Percentiles rank a stretch among this genome's conserved stretches.
Conservation (phyloP, 257 asterid species). For the Vinca minor region DNA sequence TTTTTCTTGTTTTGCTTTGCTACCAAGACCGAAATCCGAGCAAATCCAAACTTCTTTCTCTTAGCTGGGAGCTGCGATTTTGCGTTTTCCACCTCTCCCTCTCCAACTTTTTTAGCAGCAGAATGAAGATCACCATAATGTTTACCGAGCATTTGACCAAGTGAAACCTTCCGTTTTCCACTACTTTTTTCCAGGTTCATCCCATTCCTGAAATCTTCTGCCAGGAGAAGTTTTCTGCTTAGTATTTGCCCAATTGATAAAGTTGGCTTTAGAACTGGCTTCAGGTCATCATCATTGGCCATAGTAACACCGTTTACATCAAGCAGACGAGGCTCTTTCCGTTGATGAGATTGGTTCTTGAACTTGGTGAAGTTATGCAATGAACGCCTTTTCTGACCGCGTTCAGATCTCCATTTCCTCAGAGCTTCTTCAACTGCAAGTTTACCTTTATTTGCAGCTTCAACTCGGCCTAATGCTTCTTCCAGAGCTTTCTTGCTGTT, state of each 20-base stretch:
- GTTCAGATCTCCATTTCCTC: constrained; percentile 83
- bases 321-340: constrained; percentile 47
- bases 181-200: constrained; percentile 18
- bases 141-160: constrained; percentile 68
- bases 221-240: constrained; percentile 66
- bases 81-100: too few species aligned
- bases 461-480: constrained; percentile 67
- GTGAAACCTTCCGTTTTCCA: constrained; percentile 58
- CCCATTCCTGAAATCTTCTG: constrained; percentile 56
- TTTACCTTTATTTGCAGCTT: constrained; percentile 64
- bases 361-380: constrained; percentile 48
- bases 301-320: constrained; percentile 48
- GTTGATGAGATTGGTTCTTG: constrained; percentile 45
- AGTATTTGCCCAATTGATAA: constrained; percentile 55
- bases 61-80: constrained; percentile 32
- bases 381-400: constrained; percentile 54
- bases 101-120: too few species aligned
- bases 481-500: constrained; percentile 62
- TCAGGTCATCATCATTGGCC: constrained; percentile 36
- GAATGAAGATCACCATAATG: constrained; percentile 21
- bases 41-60: constrained; percentile 77
- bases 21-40: constrained; percentile 62
- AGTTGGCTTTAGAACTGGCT: constrained; percentile 53
- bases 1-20: constrained; percentile 70
- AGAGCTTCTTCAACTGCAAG: constrained; percentile 81